Evolutionary conservation across 257 asterid species (phyloP).

Genomic region (Galeopsis tetrahit): DNA sequence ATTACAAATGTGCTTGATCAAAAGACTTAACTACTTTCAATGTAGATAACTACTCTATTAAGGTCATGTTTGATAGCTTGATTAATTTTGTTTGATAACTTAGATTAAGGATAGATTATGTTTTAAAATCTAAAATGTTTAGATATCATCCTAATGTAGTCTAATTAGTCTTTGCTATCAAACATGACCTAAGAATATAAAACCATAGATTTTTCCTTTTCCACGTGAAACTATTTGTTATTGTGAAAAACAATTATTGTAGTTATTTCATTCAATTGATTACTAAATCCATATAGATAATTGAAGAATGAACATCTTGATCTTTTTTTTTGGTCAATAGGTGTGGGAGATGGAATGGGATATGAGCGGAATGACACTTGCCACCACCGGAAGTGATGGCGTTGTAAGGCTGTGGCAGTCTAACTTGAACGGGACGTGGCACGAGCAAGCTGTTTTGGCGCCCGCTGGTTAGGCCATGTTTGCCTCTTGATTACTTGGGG

Average conservation of each 20-base stretch:
- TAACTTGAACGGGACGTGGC: constrained; percentile 76
- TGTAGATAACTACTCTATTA: background rate
- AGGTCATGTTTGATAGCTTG: too few species aligned
- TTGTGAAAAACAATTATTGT: background rate
- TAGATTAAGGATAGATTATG: too few species aligned
- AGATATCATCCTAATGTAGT: too few species aligned
- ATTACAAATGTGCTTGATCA: constrained; percentile 4
- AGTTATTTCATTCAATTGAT: background rate
- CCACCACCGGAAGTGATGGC: constrained; percentile 75
- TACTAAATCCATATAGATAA: background rate
- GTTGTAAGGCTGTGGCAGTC: constrained; percentile 91
- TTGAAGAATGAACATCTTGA: background rate
- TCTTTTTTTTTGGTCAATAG: constrained; percentile 40
- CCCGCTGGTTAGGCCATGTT: constrained; percentile 44
- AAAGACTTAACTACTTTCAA: background rate
- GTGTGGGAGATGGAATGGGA: constrained; percentile 98
- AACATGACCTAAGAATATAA: too few species aligned
- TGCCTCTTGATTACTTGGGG: background rate
- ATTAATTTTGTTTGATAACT: too few species aligned
- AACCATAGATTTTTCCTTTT: background rate
- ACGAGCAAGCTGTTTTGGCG: constrained; percentile 68
- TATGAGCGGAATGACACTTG: constrained; percentile 96
- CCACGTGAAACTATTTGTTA: background rate
- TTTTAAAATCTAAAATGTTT: too few species aligned
- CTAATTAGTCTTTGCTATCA: too few species aligned